Evolutionary conservation across 768 basidiomycete genomes (phyloP), one percentile per base, ranked within the genome.

Genomic region (Boletus subcaerulescens): DNA sequence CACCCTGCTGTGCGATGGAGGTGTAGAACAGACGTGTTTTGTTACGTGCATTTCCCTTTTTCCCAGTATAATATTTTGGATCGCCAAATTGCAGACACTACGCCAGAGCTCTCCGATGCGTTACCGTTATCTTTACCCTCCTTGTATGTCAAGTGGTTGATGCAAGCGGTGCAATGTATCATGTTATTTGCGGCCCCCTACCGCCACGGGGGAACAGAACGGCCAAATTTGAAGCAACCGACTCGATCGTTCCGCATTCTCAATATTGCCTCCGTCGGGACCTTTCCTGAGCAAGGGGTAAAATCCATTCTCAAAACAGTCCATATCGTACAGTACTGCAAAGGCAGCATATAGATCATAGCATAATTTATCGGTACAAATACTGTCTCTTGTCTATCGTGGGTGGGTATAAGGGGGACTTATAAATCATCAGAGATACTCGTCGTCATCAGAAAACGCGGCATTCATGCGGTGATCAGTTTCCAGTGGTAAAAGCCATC

Each of bases 401-500:
- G 18, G 7, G 29, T 33, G 43, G 29, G 52, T 52, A 63, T 53
- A 52, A n/a, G 5, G n/a, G 39, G 33, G 15, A 18, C 26, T 29
- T n/a, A 35, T n/a, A 15, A 31, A 17, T 33, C 11, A 48, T 15
- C 20, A 22, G 18, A 48, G 11, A 54, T 38, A 12, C 6, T 35
- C 17, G n/a, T 22, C 31, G 13, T 46, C n/a, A 39, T 46, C n/a
- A 39, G 38, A n/a, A 15, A 29, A 18, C 13, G 8, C 2, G 12
- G 31, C 8, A 14, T 48, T 50, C 40, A 60, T 8, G 45, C 54
- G 1, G 71, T 67, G 47, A 72, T 59, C 40, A 71, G 42, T 46
- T 36, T 65, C 69, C 70, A 71, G 26, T 69, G 67, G 33, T 56
- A 63, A 43, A 62, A 65, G 1, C 70, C 69, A 29, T 71, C 70